A percentile compares a stretch with the other conserved stretches of the same genome.
Conservation (phyloP, 192 early-diverging fungal genomes). For the Podila minutissima region DNA sequence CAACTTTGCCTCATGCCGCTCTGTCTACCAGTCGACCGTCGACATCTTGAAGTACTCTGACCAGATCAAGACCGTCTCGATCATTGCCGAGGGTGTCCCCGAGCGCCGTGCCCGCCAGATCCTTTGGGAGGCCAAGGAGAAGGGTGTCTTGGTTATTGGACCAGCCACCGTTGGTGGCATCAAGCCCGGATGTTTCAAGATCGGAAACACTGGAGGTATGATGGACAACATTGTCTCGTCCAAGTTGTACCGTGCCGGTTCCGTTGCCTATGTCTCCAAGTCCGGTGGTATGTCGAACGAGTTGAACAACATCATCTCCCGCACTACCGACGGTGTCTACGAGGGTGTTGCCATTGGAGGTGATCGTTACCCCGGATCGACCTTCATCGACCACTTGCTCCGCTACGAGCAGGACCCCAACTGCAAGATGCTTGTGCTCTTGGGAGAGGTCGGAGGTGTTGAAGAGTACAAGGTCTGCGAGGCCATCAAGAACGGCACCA, state of each 20-base stretch:
- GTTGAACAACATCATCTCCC: slow-evolving; percentile 98
- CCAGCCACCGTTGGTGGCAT: slow-evolving; percentile 99
- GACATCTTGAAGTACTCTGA: slow-evolving; percentile 83
- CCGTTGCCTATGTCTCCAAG: slow-evolving; percentile 98
- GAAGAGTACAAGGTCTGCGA: slow-evolving; percentile 97
- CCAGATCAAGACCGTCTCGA: slow-evolving; percentile 94
- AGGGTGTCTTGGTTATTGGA: slow-evolving; percentile 90
- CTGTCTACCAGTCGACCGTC: slow-evolving; percentile 90
- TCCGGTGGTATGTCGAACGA: slow-evolving; percentile 99
- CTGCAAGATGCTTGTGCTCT: slow-evolving; percentile 93
- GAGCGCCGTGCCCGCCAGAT: slow-evolving; percentile 95
- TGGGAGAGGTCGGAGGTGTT: slow-evolving; percentile 98
- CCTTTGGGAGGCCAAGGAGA: slow-evolving; percentile 82
- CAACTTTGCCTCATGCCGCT: slow-evolving; percentile 98
- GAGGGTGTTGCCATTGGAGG: slow-evolving; percentile 99
- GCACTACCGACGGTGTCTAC: slow-evolving; percentile 96
- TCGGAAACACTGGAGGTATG: slow-evolving; percentile 99
- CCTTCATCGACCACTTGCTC: slow-evolving; percentile 98
- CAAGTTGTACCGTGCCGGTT: slow-evolving; percentile 96
- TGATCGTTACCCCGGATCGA: slow-evolving; percentile 97
- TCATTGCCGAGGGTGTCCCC: slow-evolving; percentile 99
- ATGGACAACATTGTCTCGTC: slow-evolving; percentile 99
- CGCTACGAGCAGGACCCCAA: slow-evolving; percentile 93
- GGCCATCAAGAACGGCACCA: slow-evolving; percentile 86
- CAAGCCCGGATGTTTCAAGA: slow-evolving; percentile 99